Conservation (phyloP, 1,139 yeast species). For the Debaryomycetaceae sp. region DNA sequence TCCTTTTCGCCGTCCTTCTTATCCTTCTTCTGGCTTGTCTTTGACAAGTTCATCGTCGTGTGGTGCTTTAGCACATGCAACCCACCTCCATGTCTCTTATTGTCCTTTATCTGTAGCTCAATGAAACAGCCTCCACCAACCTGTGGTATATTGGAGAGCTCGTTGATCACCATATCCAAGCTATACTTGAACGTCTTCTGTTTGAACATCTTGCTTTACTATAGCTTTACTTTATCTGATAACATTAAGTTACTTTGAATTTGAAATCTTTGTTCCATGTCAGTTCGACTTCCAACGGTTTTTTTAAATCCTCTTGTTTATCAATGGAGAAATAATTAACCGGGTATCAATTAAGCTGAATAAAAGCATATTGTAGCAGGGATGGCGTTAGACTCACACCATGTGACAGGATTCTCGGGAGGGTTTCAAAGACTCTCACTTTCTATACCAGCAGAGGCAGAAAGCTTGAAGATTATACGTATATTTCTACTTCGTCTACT, state of each 20-base stretch:
- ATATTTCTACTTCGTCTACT: slow-evolving; percentile 20
- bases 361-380: background rate
- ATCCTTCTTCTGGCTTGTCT: slow-evolving; percentile 1
- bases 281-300: background rate
- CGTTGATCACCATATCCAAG: slow-evolving; percentile 58
- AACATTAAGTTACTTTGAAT: background rate
- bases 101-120: slow-evolving; percentile 40
- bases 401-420: slow-evolving; percentile 5
- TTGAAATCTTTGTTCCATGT: background rate
- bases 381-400: slow-evolving; percentile 4
- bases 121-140: slow-evolving; percentile 67
- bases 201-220: slow-evolving; percentile 2
- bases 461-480: slow-evolving; percentile 22
- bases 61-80: background rate
- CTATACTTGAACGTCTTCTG: slow-evolving; percentile 46
- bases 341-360: background rate
- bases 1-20: background rate
- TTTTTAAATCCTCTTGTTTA: background rate
- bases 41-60: slow-evolving; percentile 1
- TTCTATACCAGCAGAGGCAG: slow-evolving; percentile 25
- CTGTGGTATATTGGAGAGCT: slow-evolving; percentile 79
- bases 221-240: background rate
- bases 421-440: slow-evolving; percentile 25
- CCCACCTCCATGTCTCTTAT: slow-evolving; percentile 11
- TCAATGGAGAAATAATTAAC: background rate